Evolutionary conservation across 345 rosid genomes (phyloP).

Genomic region (Eucalyptus regnans): DNA sequence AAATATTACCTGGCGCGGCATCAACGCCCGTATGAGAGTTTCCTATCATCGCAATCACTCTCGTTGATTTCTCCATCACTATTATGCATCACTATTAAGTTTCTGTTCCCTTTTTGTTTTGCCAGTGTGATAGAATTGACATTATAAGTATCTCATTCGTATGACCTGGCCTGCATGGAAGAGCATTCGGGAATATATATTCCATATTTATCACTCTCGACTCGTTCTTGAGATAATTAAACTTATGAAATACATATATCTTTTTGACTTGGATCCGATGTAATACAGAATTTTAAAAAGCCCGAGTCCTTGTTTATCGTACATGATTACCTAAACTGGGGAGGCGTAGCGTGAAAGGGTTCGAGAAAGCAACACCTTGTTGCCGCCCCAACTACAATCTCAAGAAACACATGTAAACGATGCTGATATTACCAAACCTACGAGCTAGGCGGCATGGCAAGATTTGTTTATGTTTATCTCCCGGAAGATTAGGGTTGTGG

Average conservation of each 20-base stretch:
- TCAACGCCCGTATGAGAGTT: not conserved
- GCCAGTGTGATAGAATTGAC: not conserved
- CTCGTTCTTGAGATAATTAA: not conserved
- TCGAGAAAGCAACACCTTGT: not conserved
- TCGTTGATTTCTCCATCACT: not conserved
- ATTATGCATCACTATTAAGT: not conserved
- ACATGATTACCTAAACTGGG: not conserved
- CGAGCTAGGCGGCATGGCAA: not conserved
- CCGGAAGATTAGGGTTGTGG: not conserved
- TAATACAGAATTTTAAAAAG: not conserved
- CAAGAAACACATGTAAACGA: not conserved
- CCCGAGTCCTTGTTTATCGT: not conserved
- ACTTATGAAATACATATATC: not conserved
- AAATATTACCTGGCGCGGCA: not conserved
- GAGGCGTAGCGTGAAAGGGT: not conserved
- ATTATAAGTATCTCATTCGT: not conserved
- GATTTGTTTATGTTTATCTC: not conserved
- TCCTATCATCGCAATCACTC: not conserved
- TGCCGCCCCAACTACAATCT: not conserved
- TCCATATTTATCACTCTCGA: not conserved
- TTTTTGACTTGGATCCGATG: not conserved
- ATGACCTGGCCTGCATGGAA: not conserved
- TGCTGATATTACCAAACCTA: not conserved
- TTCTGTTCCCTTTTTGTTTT: not conserved
- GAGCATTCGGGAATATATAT: not conserved